These are phyloP conservation scores for Cryphonectria japonica DNA, from an alignment of 2,329 filamentous ascomycete species.

Conservation along the genomic window DNA sequence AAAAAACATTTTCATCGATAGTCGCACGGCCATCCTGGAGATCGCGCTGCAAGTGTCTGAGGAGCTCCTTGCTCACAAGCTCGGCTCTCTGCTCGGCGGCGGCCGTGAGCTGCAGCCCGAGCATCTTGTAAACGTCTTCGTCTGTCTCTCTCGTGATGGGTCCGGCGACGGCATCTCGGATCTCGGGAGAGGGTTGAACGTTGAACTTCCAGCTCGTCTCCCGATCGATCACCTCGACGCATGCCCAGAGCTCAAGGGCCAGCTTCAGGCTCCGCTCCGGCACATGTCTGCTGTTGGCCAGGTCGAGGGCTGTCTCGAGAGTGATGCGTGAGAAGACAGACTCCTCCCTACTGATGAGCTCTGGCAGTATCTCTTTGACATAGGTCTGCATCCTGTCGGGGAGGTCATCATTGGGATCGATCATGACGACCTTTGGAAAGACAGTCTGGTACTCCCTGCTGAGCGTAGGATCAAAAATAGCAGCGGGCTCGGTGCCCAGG, in stretches of 20 bases:
- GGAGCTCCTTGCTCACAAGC: slow-evolving; percentile 58
- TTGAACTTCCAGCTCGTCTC: slow-evolving; percentile 65
- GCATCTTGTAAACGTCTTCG: slow-evolving; percentile 62
- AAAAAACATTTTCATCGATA: slow-evolving; percentile 63
- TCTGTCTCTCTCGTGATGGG: slow-evolving; percentile 58
- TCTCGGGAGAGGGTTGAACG: slow-evolving; percentile 47
- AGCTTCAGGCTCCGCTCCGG: slow-evolving; percentile 59
- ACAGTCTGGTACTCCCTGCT: slow-evolving; percentile 39
- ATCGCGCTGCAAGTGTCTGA: slow-evolving; percentile 64
- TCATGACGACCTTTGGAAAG: slow-evolving; percentile 53
- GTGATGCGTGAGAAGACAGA: slow-evolving; percentile 64
- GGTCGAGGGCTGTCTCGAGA: slow-evolving; percentile 51
- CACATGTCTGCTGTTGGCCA: slow-evolving; percentile 47
- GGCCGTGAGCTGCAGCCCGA: slow-evolving; percentile 67
- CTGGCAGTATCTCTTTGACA: slow-evolving; percentile 60
- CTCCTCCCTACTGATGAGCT: slow-evolving; percentile 62
- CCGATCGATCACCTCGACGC: slow-evolving; percentile 67
- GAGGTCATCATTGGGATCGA: slow-evolving; percentile 65
- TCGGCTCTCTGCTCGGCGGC: slow-evolving; percentile 67
- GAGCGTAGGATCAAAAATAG: slow-evolving; percentile 41
- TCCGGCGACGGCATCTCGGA: slow-evolving; percentile 44
- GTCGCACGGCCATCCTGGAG: slow-evolving; percentile 64
- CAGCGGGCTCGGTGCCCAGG: slow-evolving; percentile 41
- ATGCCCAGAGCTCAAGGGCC: slow-evolving; percentile 66
- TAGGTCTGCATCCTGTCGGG: slow-evolving; percentile 63